Evolutionary conservation across 2,329 filamentous ascomycete species (phyloP).

Genomic region (Monilinia fructicola): DNA sequence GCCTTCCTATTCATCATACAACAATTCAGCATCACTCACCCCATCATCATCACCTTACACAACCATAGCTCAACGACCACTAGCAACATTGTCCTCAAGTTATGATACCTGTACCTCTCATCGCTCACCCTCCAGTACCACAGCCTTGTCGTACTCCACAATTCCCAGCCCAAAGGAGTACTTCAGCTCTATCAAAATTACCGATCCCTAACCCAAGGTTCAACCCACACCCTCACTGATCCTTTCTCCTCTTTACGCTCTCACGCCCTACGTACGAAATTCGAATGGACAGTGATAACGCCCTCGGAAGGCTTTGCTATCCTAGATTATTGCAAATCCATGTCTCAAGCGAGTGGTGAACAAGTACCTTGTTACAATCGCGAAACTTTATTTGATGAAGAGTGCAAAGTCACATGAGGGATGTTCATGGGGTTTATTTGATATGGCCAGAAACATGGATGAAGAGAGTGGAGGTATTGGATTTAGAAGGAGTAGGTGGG

Average conservation of each 20-base stretch:
- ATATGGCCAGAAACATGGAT: constrained; percentile 40
- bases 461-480: constrained; percentile 37
- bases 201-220: background rate
- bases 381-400: constrained; percentile 38
- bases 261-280: constrained; percentile 35
- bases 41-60: constrained; percentile 11
- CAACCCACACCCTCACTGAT: constrained; percentile 24
- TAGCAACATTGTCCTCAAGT: constrained; percentile 15
- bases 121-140: constrained; percentile 27
- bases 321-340: constrained; percentile 35
- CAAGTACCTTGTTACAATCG: constrained; percentile 37
- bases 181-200: constrained; percentile 14
- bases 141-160: constrained; percentile 30
- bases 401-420: constrained; percentile 39
- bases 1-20: constrained; percentile 4
- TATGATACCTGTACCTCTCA: constrained; percentile 21
- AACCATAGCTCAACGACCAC: constrained; percentile 27
- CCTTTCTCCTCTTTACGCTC: constrained; percentile 33
- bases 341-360: constrained; percentile 23
- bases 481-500: constrained; percentile 36
- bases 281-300: constrained; percentile 37
- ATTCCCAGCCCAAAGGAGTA: constrained; percentile 20
- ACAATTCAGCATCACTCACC: background rate
- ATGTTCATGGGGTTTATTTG: constrained; percentile 38
- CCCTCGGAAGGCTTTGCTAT: constrained; percentile 35